Conservation (phyloP, 2,329 filamentous ascomycete species). For the Penicillium glabrum region DNA sequence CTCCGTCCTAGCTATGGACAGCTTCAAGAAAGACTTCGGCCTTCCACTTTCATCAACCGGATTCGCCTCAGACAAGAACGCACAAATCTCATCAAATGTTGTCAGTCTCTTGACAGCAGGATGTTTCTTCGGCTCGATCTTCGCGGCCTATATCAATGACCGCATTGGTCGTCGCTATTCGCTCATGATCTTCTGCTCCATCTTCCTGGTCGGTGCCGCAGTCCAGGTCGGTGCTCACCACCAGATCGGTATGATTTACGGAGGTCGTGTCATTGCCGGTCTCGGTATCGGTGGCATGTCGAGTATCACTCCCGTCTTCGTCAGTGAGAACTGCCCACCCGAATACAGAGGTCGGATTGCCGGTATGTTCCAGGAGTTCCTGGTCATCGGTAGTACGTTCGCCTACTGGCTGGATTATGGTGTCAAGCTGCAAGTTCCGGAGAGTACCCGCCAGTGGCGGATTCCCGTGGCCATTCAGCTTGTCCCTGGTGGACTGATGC, state of each 20-base stretch:
- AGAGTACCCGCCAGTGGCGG: conserved; percentile 53
- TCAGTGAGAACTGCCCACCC: conserved; percentile 36
- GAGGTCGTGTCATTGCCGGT: conserved; percentile 38
- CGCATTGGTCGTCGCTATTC: conserved; percentile 36
- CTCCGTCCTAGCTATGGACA: conserved; percentile 39
- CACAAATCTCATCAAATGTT: conserved; percentile 40
- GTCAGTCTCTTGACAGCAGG: conserved; percentile 40
- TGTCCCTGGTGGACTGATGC: conserved; percentile 51
- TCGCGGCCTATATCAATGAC: conserved; percentile 37
- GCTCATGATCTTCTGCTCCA: conserved; percentile 32
- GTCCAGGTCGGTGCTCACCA: conserved; percentile 34
- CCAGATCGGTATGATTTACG: conserved; percentile 35
- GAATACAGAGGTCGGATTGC: conserved; percentile 35
- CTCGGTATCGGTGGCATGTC: conserved; percentile 41
- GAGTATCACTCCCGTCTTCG: conserved; percentile 39
- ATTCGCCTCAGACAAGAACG: conserved; percentile 34
- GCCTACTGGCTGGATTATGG: conserved; percentile 57
- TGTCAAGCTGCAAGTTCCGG: conserved; percentile 45
- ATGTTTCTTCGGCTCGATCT: conserved; percentile 41
- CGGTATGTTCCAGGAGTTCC: conserved; percentile 39
- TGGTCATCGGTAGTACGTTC: conserved; percentile 47
- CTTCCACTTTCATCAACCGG: conserved; percentile 32
- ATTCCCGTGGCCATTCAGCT: conserved; percentile 55
- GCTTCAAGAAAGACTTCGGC: conserved; percentile 44
- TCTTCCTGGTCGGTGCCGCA: conserved; percentile 38